Percentiles rank a stretch among this genome's conserved stretches.
Evolutionary conservation across 163 green algal genomes (phyloP).

Genomic region (Picocystis sp.): DNA sequence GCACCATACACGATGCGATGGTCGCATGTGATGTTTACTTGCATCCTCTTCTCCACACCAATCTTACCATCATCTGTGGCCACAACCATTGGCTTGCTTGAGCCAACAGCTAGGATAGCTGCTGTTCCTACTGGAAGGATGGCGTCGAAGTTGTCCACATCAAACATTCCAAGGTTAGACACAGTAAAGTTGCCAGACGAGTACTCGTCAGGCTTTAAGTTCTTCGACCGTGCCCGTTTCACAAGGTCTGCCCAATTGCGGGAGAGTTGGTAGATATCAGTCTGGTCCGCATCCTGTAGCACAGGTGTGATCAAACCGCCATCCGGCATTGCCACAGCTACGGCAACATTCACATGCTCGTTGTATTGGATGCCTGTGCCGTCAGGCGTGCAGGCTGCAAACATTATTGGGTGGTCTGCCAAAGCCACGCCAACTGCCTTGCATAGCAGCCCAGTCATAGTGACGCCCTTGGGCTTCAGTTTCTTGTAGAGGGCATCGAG

Average conservation of each 20-base stretch:
- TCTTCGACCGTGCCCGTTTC: conserved; percentile 77
- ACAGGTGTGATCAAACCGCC: conserved; percentile 97
- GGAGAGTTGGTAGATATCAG: conserved; percentile 87
- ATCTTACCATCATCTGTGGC: conserved; percentile 69
- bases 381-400: conserved; percentile 40
- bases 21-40: conserved; percentile 83
- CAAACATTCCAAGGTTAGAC: conserved; percentile 98
- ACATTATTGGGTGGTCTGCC: conserved; percentile 78
- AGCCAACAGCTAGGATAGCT: conserved; percentile 84
- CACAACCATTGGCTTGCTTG: conserved; percentile 71
- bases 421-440: conserved; percentile 82
- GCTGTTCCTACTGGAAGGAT: conserved; percentile 67
- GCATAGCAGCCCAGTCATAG: conserved; percentile 89
- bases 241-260: conserved; percentile 79
- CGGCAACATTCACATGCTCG: conserved; percentile 77
- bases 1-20: conserved; percentile 93
- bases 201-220: conserved; percentile 41
- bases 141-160: conserved; percentile 80
- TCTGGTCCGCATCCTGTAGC: conserved; percentile 77
- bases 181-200: conserved; percentile 91
- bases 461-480: conserved; percentile 92
- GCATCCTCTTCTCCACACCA: conserved; percentile 86
- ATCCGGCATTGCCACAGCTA: conserved; percentile 90
- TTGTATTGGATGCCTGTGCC: conserved; percentile 77
- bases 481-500: conserved; percentile 85